A percentile compares a stretch with the other conserved stretches of the same genome.
phyloP scores from a whole-genome alignment of 495 filamentous ascomycete species.

The Hypoxylon crocopeplum region DNA sequence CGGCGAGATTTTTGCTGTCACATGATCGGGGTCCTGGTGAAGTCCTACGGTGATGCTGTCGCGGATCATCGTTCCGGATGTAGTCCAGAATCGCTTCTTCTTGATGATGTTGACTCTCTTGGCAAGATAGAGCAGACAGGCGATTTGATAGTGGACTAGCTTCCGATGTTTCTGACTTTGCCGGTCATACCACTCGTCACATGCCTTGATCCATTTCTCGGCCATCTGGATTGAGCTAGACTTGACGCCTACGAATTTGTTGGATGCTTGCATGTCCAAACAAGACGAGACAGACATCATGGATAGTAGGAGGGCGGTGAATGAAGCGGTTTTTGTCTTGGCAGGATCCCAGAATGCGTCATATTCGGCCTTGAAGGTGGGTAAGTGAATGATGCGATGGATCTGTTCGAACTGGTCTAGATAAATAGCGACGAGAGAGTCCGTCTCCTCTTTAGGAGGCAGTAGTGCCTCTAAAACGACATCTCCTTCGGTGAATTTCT shows the following conservation, averaged over 20 bases:
- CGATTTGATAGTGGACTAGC: slow-evolving; percentile 45
- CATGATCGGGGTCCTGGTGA: slow-evolving; percentile 40
- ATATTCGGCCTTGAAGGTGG: slow-evolving; percentile 56
- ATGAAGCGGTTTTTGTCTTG: slow-evolving; percentile 48
- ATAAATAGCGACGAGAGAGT: slow-evolving; percentile 55
- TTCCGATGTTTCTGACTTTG: slow-evolving; percentile 43
- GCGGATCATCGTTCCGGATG: slow-evolving; percentile 40
- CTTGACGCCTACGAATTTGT: slow-evolving; percentile 42
- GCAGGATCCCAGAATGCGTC: slow-evolving; percentile 48
- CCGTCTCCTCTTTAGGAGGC: slow-evolving; percentile 55
- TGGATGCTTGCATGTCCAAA: slow-evolving; percentile 66
- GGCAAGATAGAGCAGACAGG: slow-evolving; percentile 44
- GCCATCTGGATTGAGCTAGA: slow-evolving; percentile 39
- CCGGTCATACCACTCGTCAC: slow-evolving; percentile 39
- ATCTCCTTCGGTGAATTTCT: slow-evolving; percentile 35
- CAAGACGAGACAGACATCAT: slow-evolving; percentile 54
- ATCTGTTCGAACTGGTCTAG: slow-evolving; percentile 54
- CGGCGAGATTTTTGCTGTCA: slow-evolving; percentile 30
- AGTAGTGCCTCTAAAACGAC: slow-evolving; percentile 44
- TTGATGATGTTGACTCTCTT: slow-evolving; percentile 43
- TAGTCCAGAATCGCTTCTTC: slow-evolving; percentile 46
- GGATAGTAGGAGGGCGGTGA: slow-evolving; percentile 51
- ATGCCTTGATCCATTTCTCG: slow-evolving; percentile 42
- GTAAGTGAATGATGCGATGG: slow-evolving; percentile 64
- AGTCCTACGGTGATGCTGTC: slow-evolving; percentile 41